Evolutionary conservation across 1,284 basidiomycete species (phyloP), one percentile per base, ranked within the genome.

Genomic region (Ustilago xerochloae): DNA sequence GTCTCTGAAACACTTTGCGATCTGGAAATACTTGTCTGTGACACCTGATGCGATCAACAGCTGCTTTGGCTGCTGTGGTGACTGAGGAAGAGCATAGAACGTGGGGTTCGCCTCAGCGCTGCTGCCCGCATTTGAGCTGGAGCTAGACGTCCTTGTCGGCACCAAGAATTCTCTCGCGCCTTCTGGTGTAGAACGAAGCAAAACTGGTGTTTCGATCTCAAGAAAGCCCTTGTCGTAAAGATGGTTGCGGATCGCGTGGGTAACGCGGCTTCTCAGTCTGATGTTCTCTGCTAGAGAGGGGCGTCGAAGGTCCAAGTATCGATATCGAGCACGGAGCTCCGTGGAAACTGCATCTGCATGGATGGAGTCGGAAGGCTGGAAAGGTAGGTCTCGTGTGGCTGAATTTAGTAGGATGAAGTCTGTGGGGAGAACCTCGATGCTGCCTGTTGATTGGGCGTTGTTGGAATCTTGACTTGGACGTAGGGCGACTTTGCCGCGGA

Each of bases 31-130:
- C 71, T 88, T 90, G 81, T 94, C 92, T 6, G 95, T 88, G 1
- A 89, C 90, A n/a, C 94, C 95, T 4, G 93, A 96, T 60, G 91
- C 91, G 48, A 97, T 91, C 57, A 97, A 88, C 4, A 97, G 88
- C 85, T 97, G 94, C 85, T 97, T 97, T 1, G 94, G 93, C 85
- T 97, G 94, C 84, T 97, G 95, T 1, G 94, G 95, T 0, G 93
- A 96, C 86, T 97, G 94, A 13, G 93, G 91, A 43, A 97, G 88
- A 0, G 94, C 93, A 83, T 94, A 97, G 85, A 96, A 97, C 28
- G 88, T 86, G 3, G 94, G 87, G 46, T 79, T n/a, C n/a, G n/a
- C 78, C 13, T 12, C 15, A 1, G 46, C 36, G 4, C 30, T 20
- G 35, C 41, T 81, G 43, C n/a, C n/a, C n/a, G n/a, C n/a, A n/a